Evolutionary conservation across 2,329 filamentous ascomycete genomes (phyloP).

Genomic region (Venturia pyrina): DNA sequence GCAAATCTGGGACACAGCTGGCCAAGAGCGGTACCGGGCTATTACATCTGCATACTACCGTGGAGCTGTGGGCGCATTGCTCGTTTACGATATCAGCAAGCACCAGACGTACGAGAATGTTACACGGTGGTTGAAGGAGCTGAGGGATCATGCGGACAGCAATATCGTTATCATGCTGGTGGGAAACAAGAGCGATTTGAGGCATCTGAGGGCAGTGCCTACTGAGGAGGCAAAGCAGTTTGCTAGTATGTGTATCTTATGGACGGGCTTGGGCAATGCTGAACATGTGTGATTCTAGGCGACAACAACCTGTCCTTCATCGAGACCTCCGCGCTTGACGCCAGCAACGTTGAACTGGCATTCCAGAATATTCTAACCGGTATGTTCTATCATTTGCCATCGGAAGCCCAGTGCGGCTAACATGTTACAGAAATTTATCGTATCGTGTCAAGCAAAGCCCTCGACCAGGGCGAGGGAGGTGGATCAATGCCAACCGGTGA

Average conservation of each 20-base stretch:
- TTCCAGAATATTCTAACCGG: conserved; percentile 99
- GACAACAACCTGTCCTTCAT: conserved; percentile 99
- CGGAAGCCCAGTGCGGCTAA: not conserved
- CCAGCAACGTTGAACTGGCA: conserved; percentile 96
- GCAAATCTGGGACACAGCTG: conserved; percentile 99
- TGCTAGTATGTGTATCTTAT: conserved; percentile 54
- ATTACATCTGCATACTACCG: conserved; percentile 99
- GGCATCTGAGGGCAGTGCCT: conserved; percentile 89
- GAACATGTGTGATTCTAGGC: conserved; percentile 42
- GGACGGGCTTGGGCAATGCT: not conserved
- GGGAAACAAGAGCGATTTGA: conserved; percentile 99
- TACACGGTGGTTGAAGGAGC: conserved; percentile 96
- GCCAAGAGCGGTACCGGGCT: conserved; percentile 96
- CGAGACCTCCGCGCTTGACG: conserved; percentile 96
- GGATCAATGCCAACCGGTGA: conserved; percentile 69
- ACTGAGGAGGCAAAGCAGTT: conserved; percentile 98
- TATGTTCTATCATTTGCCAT: conserved; percentile 37
- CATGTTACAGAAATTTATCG: conserved; percentile 82
- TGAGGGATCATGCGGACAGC: conserved; percentile 93
- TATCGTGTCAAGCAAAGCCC: conserved; percentile 94
- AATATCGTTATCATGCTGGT: conserved; percentile 99
- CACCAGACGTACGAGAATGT: conserved; percentile 99
- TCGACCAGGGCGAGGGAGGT: conserved; percentile 71
- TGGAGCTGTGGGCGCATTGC: conserved; percentile 89
- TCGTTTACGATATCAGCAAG: conserved; percentile 99